A percentile compares a stretch with the other conserved stretches of the same genome.
These are phyloP conservation scores for Eutrema salsugineum DNA, from an alignment of 441 rosid species.

Conservation along the genomic window DNA sequence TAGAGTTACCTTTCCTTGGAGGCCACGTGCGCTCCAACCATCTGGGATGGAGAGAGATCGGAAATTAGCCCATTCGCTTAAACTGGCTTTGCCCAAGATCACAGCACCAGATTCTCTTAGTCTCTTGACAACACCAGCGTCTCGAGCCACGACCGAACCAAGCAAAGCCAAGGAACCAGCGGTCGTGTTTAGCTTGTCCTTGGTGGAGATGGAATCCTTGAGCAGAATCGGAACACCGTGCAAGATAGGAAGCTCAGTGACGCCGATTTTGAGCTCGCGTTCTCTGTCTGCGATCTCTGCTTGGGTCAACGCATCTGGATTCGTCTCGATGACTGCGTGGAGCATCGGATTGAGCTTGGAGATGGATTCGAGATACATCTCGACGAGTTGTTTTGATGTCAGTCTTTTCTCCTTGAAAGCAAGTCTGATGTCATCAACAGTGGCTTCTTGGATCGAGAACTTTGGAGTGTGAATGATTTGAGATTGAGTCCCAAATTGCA, in stretches of 20 bases:
- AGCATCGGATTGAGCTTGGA: slow-evolving; percentile 49
- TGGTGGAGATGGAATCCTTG: slow-evolving; percentile 67
- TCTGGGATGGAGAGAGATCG: slow-evolving; percentile 16
- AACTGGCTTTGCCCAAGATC: slow-evolving; percentile 71
- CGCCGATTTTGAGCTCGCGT: slow-evolving; percentile 22
- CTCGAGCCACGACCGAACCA: slow-evolving; percentile 55
- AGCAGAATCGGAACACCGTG: slow-evolving; percentile 73
- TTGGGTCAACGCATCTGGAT: slow-evolving; percentile 57
- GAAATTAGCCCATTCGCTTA: slow-evolving; percentile 63
- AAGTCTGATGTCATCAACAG: slow-evolving; percentile 37
- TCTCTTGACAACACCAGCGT: slow-evolving; percentile 56
- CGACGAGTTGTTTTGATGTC: slow-evolving; percentile 61
- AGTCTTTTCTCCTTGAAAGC: slow-evolving; percentile 20
- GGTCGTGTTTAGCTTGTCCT: slow-evolving; percentile 68
- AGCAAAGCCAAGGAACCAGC: slow-evolving; percentile 70
- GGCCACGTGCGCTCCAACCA: slow-evolving; percentile 58
- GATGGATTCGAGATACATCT: slow-evolving; percentile 53
- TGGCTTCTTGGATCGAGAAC: not conserved
- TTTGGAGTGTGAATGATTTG: too few species aligned
- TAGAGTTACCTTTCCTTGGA: slow-evolving; percentile 60
- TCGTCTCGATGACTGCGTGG: slow-evolving; percentile 60
- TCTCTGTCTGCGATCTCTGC: slow-evolving; percentile 62
- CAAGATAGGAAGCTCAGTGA: slow-evolving; percentile 26
- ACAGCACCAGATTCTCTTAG: slow-evolving; percentile 67
- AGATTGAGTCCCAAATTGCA: too few species aligned